phyloP scores from a whole-genome alignment of 208 protist species.

The Acanthamoeba triangularis region DNA sequence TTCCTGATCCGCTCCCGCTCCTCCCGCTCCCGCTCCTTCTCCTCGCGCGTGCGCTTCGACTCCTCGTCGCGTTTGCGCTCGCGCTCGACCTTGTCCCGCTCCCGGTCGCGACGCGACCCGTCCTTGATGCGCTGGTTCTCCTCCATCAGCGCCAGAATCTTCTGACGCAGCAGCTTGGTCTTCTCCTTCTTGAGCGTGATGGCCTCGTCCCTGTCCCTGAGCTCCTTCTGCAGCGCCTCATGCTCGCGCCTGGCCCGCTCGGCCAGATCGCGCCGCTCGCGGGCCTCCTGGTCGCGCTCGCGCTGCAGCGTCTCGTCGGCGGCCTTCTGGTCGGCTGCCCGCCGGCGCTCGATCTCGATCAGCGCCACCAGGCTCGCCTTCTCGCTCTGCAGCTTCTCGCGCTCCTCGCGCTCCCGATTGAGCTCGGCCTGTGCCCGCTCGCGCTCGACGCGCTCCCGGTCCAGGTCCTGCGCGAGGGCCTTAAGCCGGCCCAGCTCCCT shows the following conservation, averaged over 20 bases:
- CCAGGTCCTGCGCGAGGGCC: conserved; percentile 1
- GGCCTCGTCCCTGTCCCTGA: not conserved
- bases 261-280: not conserved
- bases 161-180: conserved; percentile 5
- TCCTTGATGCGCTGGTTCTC: conserved; percentile 63
- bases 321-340: not conserved
- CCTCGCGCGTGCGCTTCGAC: not conserved
- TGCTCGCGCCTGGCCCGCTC: conserved; percentile 31
- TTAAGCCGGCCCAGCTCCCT: not conserved
- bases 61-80: conserved; percentile 45
- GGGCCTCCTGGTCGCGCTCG: not conserved
- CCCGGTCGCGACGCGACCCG: not conserved
- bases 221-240: not conserved
- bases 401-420: not conserved
- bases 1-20: conserved; percentile 51
- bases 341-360: conserved; percentile 21
- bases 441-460: not conserved
- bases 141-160: conserved; percentile 1
- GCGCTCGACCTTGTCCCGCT: conserved; percentile 39
- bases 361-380: conserved; percentile 12
- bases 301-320: not conserved
- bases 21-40: conserved; percentile 44
- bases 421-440: not conserved
- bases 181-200: conserved; percentile 57
- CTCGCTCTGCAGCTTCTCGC: not conserved